These are phyloP conservation scores for Cytospora chrysosperma DNA, from an alignment of 2,329 filamentous ascomycete species.

Conservation along the genomic window DNA sequence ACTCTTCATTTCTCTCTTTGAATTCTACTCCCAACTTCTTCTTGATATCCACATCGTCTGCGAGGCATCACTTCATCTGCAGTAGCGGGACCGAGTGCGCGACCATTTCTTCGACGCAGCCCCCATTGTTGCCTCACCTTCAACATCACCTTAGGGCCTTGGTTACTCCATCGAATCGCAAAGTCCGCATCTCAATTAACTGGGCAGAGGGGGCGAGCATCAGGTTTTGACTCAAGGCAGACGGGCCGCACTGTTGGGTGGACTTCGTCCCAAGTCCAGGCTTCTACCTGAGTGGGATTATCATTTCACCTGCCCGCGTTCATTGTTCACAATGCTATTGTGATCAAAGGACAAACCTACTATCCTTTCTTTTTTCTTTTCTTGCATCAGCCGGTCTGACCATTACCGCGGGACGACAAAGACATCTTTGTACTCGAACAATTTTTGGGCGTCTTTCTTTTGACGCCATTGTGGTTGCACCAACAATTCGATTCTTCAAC, in stretches of 20 bases:
- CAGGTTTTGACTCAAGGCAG: constrained; percentile 4
- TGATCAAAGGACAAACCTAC: constrained; percentile 13
- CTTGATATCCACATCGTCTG: constrained; percentile 8
- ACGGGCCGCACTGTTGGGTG: constrained; percentile 7
- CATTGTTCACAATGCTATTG: constrained; percentile 23
- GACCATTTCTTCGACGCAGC: constrained; percentile 12
- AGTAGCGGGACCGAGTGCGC: background rate
- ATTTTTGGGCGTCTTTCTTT: constrained; percentile 7
- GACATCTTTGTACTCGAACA: constrained; percentile 17
- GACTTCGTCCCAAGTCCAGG: constrained; percentile 6
- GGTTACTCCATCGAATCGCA: background rate
- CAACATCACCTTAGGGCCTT: constrained; percentile 1
- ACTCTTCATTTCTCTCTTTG: constrained; percentile 12
- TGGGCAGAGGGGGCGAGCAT: background rate
- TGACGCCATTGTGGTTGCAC: constrained; percentile 6
- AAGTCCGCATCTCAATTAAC: background rate
- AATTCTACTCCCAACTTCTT: background rate
- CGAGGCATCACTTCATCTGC: constrained; percentile 16
- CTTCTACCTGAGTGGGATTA: background rate
- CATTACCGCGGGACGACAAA: constrained; percentile 23
- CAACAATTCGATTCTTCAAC: constrained; percentile 15
- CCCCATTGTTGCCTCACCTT: constrained; percentile 1
- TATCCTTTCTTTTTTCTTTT: constrained; percentile 16
- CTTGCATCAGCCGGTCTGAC: constrained; percentile 26
- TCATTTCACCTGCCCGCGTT: background rate